Evolutionary conservation across 1,284 basidiomycete species (phyloP).

Genomic region (Ustilago trichophora): DNA sequence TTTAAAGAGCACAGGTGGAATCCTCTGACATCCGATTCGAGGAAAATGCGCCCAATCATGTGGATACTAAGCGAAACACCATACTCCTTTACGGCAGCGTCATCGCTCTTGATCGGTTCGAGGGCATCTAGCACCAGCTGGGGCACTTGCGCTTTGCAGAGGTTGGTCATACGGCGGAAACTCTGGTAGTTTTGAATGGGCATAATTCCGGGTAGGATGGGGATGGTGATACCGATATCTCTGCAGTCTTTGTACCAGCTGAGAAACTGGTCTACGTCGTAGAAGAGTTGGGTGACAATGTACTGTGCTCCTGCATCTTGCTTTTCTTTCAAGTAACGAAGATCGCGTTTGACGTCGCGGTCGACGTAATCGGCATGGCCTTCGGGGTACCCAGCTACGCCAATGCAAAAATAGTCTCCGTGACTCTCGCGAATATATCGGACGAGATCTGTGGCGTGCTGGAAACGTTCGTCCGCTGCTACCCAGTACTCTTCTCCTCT

Average conservation of each 20-base stretch:
- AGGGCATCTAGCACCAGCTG: conserved; percentile 75
- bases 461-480: conserved; percentile 83
- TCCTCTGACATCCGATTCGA: conserved; percentile 76
- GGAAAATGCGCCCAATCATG: conserved; percentile 75
- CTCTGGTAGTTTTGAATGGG: conserved; percentile 96
- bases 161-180: conserved; percentile 87
- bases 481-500: conserved; percentile 92
- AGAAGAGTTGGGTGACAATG: conserved; percentile 96
- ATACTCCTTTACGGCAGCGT: conserved; percentile 88
- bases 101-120: conserved; percentile 78
- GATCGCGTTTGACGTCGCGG: conserved; percentile 75
- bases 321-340: conserved; percentile 83
- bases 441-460: conserved; percentile 88
- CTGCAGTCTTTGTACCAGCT: conserved; percentile 52
- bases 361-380: conserved; percentile 77
- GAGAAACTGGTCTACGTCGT: conserved; percentile 76
- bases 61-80: conserved; percentile 73
- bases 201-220: conserved; percentile 96
- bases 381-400: conserved; percentile 93
- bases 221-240: conserved; percentile 80
- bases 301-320: conserved; percentile 95
- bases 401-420: conserved; percentile 86
- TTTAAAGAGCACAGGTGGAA: conserved; percentile 98
- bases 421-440: conserved; percentile 88
- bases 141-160: conserved; percentile 85